phyloP scores from a whole-genome alignment of 805 yeast species.

The Starmerella vaccinii region DNA sequence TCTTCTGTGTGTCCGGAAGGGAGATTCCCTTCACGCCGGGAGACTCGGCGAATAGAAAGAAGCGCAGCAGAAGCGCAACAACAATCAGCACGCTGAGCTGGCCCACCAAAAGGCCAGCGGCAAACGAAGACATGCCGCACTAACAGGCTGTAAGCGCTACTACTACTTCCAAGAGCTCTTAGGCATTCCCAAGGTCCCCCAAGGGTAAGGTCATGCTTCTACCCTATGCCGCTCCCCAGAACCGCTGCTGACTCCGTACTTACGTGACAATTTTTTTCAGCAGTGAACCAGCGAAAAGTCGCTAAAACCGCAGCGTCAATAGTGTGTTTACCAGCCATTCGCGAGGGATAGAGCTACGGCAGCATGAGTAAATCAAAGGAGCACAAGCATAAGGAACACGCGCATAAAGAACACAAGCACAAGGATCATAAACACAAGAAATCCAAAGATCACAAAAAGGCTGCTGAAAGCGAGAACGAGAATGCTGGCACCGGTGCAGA shows the following conservation, averaged over 20 bases:
- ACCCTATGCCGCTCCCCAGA: not conserved
- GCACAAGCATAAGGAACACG: not conserved
- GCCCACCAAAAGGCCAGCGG: conserved; percentile 34
- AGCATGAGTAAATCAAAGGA: not conserved
- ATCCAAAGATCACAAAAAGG: not conserved
- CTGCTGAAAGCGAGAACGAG: not conserved
- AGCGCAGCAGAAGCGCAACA: conserved; percentile 32
- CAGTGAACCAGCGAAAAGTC: not conserved
- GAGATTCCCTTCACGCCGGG: conserved; percentile 26
- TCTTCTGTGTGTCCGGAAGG: conserved; percentile 21
- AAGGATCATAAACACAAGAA: conserved; percentile 2
- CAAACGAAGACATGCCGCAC: conserved; percentile 26
- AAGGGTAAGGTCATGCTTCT: not conserved
- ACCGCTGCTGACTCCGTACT: not conserved
- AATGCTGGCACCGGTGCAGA: not conserved
- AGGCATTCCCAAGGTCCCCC: no score
- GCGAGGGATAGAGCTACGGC: not conserved
- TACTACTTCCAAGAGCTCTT: no score
- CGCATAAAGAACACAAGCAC: not conserved
- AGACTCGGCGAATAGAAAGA: conserved; percentile 36
- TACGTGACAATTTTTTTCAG: not conserved
- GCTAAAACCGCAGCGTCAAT: not conserved
- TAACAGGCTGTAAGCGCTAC: not conserved
- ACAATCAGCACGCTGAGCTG: conserved; percentile 35
- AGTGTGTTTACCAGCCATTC: not conserved